Base-by-base conservation (phyloP, 2,329 filamentous ascomycete genomes). In the Venturia effusa region DNA sequence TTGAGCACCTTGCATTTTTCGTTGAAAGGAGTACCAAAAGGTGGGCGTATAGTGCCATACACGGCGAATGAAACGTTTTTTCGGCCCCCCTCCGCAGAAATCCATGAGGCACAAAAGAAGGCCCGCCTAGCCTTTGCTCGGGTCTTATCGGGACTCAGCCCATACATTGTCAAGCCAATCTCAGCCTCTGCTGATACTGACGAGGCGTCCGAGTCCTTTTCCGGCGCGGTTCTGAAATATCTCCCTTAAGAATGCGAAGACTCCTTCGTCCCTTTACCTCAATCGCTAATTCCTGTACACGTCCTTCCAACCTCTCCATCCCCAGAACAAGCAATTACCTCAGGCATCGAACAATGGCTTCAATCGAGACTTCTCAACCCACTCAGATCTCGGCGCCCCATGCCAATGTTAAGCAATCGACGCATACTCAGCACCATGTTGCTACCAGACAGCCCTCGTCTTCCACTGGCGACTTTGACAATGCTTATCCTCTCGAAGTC, bases 391-490 rank as follows among this genome's bases (percentile, higher is more conserved):
- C 73, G 67, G 68, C 72, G 69, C 68, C 74, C 30, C 68, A 69
- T 54, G 70, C 72, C 61, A 73, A 74, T 70, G 67, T 76, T 69
- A 73, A 73, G 67, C 67, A 70, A 15, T 41, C 63, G 10, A 19
- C 24, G 65, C 67, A 69, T 67, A 68, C 67, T 37, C 71, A 71
- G 65, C 69, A 69, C 41, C 43, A 60, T 39, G 62, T 69, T 67
- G 68, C 72, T 43, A 66, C 72, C 62, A 71, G 76, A 67, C 74
- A 74, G 64, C 67, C 75, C 66, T 73, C 70, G 69, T 76, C 75
- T 61, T 73, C 74, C 4, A 32, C 71, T 67, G 76, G 76, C 66
- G 80, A 82, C 70, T 82, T 76, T 69, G 78, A 80, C 73, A 78
- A 78, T 59, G 75, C 80, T 24, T 76, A 81, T 69, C 70, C 78